Conservation (phyloP, 2,329 filamentous ascomycete species). For the Cadophora malorum region DNA sequence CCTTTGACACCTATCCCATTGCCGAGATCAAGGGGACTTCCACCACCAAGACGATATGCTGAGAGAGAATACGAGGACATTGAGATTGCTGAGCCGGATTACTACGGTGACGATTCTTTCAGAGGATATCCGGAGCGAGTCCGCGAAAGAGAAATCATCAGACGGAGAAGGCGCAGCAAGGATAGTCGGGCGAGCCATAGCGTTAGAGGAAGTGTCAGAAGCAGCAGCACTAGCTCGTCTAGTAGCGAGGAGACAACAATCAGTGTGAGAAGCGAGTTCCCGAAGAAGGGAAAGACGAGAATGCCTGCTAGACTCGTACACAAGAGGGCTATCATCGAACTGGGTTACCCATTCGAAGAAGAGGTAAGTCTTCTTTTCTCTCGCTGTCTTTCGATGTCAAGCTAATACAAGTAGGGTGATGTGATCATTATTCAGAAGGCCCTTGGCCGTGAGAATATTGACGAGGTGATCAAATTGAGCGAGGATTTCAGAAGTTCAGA, state of each 20-base stretch:
- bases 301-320: slow-evolving; percentile 84
- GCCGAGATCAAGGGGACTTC: slow-evolving; percentile 66
- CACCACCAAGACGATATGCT: slow-evolving; percentile 62
- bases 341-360: slow-evolving; percentile 86
- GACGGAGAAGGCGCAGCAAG: slow-evolving; percentile 49
- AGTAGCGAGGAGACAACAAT: slow-evolving; percentile 52
- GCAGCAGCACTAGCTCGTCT: slow-evolving; percentile 53
- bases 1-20: slow-evolving; percentile 67
- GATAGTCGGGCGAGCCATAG: slow-evolving; percentile 39
- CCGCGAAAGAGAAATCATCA: slow-evolving; percentile 66
- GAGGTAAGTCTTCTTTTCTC: slow-evolving; percentile 65
- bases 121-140: slow-evolving; percentile 65
- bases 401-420: slow-evolving; percentile 66
- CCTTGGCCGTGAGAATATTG: slow-evolving; percentile 88
- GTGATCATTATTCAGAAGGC: slow-evolving; percentile 84
- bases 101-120: slow-evolving; percentile 75
- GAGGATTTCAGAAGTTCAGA: slow-evolving; percentile 69
- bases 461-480: slow-evolving; percentile 84
- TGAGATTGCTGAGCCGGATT: slow-evolving; percentile 69
- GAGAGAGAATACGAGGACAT: slow-evolving; percentile 71
- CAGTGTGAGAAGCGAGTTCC: slow-evolving; percentile 66
- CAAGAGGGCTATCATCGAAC: slow-evolving; percentile 79
- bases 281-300: slow-evolving; percentile 86
- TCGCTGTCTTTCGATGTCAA: neutral
- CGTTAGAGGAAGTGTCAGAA: slow-evolving; percentile 38